Evolutionary conservation across 2,329 filamentous ascomycete genomes (phyloP), one percentile per base, ranked within the genome.

Genomic region (Waltergamsia citrina): DNA sequence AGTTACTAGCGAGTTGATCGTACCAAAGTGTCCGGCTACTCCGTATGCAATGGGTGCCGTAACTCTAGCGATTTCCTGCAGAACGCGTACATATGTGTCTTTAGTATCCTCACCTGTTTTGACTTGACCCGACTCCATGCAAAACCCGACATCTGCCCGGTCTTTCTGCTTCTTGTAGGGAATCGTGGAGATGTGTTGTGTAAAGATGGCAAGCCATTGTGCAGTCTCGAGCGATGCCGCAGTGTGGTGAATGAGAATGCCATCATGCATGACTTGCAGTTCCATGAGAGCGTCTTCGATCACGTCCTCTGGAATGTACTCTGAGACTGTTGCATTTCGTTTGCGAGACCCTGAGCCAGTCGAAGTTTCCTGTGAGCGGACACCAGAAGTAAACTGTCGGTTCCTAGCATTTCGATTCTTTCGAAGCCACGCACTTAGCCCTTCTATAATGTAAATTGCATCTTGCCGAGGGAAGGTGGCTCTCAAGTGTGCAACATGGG

Each of bases 121-220:
- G 27, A 90, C 80, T 55, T 90, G 84, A 0, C 84, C 84, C 1
- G 66, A 63, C 34, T 85, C 82, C 80, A 88, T 87, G 56, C 83
- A 88, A 52, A 90, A 90, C 0, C 71, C 67, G 2, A 69, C 65
- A 35, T 62, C 63, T 32, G 57, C 52, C 22, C 56, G 54, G 36
- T 75, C 70, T 16, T 59, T 57, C 43, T 68, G 65, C 33, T 62
- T 70, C 42, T 74, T 74, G 53, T 88, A 88, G 0, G 82, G 84
- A 16, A 82, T 75, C 2, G 78, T 83, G 7, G 81, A 82, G 32
- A 90, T 78, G 50, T 90, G 80, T 47, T 87, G 80, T 0, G 85
- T 90, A 46, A 88, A 85, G 22, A 71, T 65, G 20, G 69, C 62
- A 20, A 88, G 75, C 79, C 82, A 85, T 44, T 80, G 71, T 3